phyloP scores from a whole-genome alignment of 176 grass and related monocot genomes.

The Zoysia japonica region DNA sequence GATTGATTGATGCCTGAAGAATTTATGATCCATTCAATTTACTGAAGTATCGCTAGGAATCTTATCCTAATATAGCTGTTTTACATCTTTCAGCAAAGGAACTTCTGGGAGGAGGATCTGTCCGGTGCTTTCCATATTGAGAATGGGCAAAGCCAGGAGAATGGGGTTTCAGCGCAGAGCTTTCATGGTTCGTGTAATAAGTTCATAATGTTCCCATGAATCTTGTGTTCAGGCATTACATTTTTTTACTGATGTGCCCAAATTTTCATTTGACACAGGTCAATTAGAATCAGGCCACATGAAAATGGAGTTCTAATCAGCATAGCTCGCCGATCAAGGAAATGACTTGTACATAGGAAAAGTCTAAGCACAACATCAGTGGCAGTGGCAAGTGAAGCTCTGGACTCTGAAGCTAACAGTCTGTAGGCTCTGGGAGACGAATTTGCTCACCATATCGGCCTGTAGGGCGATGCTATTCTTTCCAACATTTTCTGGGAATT shows the following conservation, averaged over 20 bases:
- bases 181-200: constrained; percentile 45
- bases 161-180: constrained; percentile 49
- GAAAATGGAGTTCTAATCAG: constrained; percentile 54
- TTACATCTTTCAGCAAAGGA: constrained; percentile 59
- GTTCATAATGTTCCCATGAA: neutral
- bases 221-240: neutral
- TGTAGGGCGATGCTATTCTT: constrained; percentile 39
- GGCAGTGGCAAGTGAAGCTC: constrained; percentile 40
- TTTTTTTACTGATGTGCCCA: neutral
- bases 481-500: neutral
- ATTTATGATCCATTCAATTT: neutral
- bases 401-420: constrained; percentile 46
- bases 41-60: neutral
- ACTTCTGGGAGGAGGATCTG: constrained; percentile 88
- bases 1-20: constrained; percentile 40
- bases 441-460: constrained; percentile 31
- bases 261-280: constrained; percentile 23
- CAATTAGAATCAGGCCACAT: constrained; percentile 41
- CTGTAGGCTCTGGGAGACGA: constrained; percentile 39
- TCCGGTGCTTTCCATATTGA: constrained; percentile 66
- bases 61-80: neutral
- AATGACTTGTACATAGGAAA: constrained; percentile 49
- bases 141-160: constrained; percentile 49
- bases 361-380: constrained; percentile 5
- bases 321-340: neutral